Percentiles rank a stretch among this genome's conserved stretches.
These are phyloP conservation scores for Globisporangium polare DNA, from an alignment of 352 stramenopile genomes.

Conservation along the genomic window DNA sequence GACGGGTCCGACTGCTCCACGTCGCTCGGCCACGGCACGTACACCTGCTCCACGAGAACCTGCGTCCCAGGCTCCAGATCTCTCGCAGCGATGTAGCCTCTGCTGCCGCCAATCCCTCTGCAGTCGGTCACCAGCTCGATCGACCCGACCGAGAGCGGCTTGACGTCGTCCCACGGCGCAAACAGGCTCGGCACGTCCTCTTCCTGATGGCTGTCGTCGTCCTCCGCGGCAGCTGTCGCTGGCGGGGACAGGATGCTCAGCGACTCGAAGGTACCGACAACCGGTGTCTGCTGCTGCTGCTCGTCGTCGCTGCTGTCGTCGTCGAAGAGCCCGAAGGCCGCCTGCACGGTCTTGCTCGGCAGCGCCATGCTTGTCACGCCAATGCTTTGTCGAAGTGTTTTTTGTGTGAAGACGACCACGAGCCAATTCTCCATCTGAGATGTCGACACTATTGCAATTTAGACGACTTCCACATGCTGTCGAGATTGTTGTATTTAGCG, in stretches of 20 bases:
- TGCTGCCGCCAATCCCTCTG: conserved; percentile 62
- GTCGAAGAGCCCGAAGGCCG: conserved; percentile 80
- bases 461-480: no score
- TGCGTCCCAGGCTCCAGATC: conserved; percentile 86
- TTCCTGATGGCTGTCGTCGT: conserved; percentile 10
- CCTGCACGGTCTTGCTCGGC: conserved; percentile 53
- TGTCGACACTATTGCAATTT: no score
- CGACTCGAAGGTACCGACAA: conserved; percentile 7
- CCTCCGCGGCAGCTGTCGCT: background rate
- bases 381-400: background rate
- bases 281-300: conserved; percentile 25
- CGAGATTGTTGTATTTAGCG: no score
- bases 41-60: conserved; percentile 88
- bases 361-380: conserved; percentile 7
- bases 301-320: conserved; percentile 74
- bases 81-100: conserved; percentile 82
- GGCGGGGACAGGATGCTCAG: conserved; percentile 19
- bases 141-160: conserved; percentile 78
- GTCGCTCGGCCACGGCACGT: conserved; percentile 86
- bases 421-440: background rate
- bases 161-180: conserved; percentile 67
- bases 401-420: background rate
- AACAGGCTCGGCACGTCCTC: conserved; percentile 39
- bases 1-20: conserved; percentile 70
- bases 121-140: conserved; percentile 65